Evolutionary conservation across 306 rosid genomes (phyloP).

Genomic region (Quercus variabilis): DNA sequence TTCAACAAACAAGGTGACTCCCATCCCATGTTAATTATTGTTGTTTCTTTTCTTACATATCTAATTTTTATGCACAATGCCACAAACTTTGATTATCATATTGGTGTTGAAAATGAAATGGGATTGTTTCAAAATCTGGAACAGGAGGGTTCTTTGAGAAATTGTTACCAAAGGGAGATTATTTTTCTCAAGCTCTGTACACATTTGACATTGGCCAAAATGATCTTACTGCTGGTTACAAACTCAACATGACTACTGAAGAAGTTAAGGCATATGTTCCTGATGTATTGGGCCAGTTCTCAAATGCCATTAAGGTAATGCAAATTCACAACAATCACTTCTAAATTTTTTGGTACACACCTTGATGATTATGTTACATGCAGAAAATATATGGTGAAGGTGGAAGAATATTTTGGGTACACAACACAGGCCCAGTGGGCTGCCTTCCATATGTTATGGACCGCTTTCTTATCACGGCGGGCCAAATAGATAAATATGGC

Average conservation of each 20-base stretch:
- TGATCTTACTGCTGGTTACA: slow-evolving; percentile 66
- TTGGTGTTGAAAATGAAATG: not conserved
- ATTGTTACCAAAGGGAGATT: slow-evolving; percentile 48
- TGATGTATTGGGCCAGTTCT: slow-evolving; percentile 18
- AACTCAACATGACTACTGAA: slow-evolving; percentile 51
- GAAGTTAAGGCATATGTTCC: slow-evolving; percentile 39
- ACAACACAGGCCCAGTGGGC: slow-evolving; percentile 51
- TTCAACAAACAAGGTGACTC: slow-evolving; percentile 42
- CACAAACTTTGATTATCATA: not conserved
- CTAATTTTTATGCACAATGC: not conserved
- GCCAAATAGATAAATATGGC: slow-evolving; percentile 55
- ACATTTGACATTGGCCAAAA: slow-evolving; percentile 82
- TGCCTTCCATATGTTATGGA: slow-evolving; percentile 35
- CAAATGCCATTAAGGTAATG: slow-evolving; percentile 17
- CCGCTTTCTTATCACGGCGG: slow-evolving; percentile 5
- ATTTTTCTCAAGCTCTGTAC: slow-evolving; percentile 54
- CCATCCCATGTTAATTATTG: not conserved
- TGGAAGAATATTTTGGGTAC: slow-evolving; percentile 41
- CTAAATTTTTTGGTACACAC: too few species aligned
- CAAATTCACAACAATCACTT: not conserved
- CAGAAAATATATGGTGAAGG: slow-evolving; percentile 26
- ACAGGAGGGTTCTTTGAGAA: slow-evolving; percentile 43
- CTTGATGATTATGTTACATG: not conserved
- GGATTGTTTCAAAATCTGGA: not conserved
- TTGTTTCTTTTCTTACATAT: not conserved